Percentiles rank a stretch among this genome's conserved stretches.
phyloP scores from a whole-genome alignment of 2,329 filamentous ascomycete genomes.

The Ascochyta rabiei region DNA sequence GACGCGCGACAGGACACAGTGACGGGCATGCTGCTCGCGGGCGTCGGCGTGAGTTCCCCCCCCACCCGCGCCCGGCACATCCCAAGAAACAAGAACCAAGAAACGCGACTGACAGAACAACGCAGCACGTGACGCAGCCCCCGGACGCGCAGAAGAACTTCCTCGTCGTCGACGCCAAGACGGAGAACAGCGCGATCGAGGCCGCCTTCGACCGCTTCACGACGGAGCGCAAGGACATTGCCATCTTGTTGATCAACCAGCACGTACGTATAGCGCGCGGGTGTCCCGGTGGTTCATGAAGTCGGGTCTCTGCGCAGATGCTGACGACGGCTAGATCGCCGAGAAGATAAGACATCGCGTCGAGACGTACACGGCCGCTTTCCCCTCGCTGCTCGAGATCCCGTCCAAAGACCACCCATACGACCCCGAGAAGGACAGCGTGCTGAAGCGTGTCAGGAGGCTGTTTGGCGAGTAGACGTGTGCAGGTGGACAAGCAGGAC shows the following conservation, averaged over 20 bases:
- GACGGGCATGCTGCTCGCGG: conserved; percentile 91
- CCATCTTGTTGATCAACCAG: conserved; percentile 95
- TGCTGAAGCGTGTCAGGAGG: conserved; percentile 82
- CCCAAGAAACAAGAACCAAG: too few relatives aligned
- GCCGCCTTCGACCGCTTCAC: conserved; percentile 89
- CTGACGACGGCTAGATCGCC: conserved; percentile 69
- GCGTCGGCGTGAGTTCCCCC: conserved; percentile 76
- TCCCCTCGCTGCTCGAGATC: conserved; percentile 95
- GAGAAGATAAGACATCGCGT: conserved; percentile 91
- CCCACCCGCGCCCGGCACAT: conserved; percentile 6
- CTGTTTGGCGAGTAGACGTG: conserved; percentile 70
- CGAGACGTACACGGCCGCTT: conserved; percentile 90
- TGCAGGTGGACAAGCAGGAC: background rate
- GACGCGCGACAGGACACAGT: conserved; percentile 76
- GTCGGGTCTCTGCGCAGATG: background rate
- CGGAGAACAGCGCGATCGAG: conserved; percentile 86
- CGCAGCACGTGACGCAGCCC: conserved; percentile 84
- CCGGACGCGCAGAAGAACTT: conserved; percentile 97
- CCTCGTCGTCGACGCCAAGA: conserved; percentile 93
- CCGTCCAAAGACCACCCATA: conserved; percentile 99
- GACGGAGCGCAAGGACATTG: conserved; percentile 90
- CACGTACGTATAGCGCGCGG: conserved; percentile 82
- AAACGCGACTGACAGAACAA: background rate
- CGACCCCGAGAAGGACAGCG: conserved; percentile 98
- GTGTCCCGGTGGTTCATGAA: background rate